These are phyloP conservation scores for Syzygium grande DNA, from an alignment of 345 rosid species.

Conservation along the genomic window DNA sequence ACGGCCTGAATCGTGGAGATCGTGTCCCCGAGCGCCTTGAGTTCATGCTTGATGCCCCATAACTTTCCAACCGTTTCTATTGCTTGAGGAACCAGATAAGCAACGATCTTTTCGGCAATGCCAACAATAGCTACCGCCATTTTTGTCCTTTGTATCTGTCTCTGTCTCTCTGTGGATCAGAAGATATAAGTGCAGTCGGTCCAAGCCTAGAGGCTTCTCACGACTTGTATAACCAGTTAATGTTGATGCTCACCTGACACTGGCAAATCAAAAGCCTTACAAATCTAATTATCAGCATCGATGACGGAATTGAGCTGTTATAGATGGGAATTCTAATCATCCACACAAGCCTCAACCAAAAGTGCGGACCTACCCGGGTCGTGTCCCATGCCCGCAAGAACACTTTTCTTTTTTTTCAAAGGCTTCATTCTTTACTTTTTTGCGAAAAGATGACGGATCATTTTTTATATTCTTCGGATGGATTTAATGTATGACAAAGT, in stretches of 20 bases:
- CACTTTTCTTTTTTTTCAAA: background rate
- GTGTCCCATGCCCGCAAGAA: background rate
- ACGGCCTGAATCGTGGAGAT: background rate
- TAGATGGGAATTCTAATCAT: background rate
- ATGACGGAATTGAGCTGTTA: background rate
- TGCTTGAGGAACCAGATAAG: background rate
- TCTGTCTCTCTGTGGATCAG: background rate
- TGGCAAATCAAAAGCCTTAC: no score
- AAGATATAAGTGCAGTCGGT: background rate
- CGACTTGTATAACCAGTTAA: background rate
- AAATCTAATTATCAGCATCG: background rate
- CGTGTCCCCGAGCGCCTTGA: fast-evolving
- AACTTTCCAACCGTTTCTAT: fast-evolving
- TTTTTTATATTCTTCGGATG: background rate
- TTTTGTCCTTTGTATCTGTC: background rate
- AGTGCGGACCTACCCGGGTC: background rate
- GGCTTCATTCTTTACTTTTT: background rate
- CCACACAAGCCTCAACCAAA: background rate
- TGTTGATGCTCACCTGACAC: background rate
- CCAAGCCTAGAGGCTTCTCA: background rate
- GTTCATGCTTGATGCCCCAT: background rate
- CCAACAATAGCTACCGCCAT: background rate
- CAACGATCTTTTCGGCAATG: background rate
- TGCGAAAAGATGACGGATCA: background rate
- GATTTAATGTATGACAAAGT: background rate